A percentile compares a stretch with the other conserved stretches of the same genome.
Evolutionary conservation across 2,329 filamentous ascomycete genomes (phyloP).

Genomic region (Clarireedia monteithiana): DNA sequence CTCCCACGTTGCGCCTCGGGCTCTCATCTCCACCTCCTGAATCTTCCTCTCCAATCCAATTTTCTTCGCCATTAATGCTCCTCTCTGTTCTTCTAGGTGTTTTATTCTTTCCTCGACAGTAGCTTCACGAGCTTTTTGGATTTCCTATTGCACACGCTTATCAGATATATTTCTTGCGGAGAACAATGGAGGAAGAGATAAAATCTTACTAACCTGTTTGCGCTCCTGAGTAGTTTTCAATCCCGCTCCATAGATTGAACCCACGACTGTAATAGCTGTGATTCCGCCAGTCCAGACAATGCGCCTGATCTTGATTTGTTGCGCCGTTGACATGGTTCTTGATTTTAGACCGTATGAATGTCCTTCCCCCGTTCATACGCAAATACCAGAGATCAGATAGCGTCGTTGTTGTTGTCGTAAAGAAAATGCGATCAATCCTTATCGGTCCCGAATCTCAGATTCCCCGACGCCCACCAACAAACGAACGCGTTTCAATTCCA

Average conservation of each 20-base stretch:
- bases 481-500: not conserved
- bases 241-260: conserved; percentile 51
- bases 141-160: conserved; percentile 28
- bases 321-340: conserved; percentile 14
- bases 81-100: conserved; percentile 42
- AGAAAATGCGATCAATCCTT: not conserved
- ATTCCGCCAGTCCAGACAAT: conserved; percentile 47
- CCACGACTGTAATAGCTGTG: conserved; percentile 47
- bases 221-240: conserved; percentile 46
- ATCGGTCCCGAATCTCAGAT: not conserved
- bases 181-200: not conserved
- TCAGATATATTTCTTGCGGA: not conserved
- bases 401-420: not conserved
- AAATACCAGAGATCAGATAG: not conserved
- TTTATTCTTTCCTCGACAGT: conserved; percentile 46
- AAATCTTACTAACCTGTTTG: conserved; percentile 38
- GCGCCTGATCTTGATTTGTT: conserved; percentile 35
- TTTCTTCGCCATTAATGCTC: conserved; percentile 42
- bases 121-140: conserved; percentile 40
- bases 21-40: conserved; percentile 37
- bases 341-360: not conserved
- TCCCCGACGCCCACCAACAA: not conserved
- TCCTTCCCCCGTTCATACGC: not conserved
- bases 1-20: conserved; percentile 32
- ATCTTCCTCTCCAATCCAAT: conserved; percentile 50